A percentile compares a stretch with the other conserved stretches of the same genome.
Evolutionary conservation across 2,329 filamentous ascomycete species (phyloP).

Genomic region (Penicillium sp.): DNA sequence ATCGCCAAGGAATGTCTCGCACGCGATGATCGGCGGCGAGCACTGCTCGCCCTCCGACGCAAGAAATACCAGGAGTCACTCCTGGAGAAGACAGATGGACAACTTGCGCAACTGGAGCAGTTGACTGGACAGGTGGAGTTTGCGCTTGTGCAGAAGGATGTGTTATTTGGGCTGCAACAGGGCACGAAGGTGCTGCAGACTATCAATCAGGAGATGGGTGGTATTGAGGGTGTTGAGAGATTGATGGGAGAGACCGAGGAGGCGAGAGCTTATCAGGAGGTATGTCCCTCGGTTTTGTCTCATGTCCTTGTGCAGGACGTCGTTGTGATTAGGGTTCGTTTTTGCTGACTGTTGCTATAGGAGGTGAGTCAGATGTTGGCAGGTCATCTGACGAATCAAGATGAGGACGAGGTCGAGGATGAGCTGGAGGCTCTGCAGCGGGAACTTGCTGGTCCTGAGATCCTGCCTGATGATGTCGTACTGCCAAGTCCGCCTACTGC

Average conservation of each 20-base stretch:
- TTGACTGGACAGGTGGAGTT: constrained; percentile 90
- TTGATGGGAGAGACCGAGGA: constrained; percentile 90
- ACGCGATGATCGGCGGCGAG: constrained; percentile 73
- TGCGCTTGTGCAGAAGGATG: constrained; percentile 93
- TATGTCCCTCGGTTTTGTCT: constrained; percentile 39
- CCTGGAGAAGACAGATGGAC: constrained; percentile 82
- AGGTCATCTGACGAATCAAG: constrained; percentile 83
- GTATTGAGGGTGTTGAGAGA: constrained; percentile 89
- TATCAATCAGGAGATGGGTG: constrained; percentile 95
- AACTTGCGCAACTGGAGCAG: constrained; percentile 90
- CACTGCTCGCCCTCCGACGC: constrained; percentile 81
- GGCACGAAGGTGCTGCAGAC: constrained; percentile 84
- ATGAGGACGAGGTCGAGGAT: constrained; percentile 97
- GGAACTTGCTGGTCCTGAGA: constrained; percentile 49
- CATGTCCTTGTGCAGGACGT: neutral
- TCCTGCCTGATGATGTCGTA: constrained; percentile 41
- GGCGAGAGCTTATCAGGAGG: constrained; percentile 85
- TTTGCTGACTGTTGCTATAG: constrained; percentile 47
- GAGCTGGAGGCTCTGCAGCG: constrained; percentile 79
- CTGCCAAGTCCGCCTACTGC: constrained; percentile 24
- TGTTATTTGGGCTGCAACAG: constrained; percentile 87
- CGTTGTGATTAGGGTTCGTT: neutral
- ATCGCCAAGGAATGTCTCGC: constrained; percentile 81
- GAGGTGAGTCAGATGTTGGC: constrained; percentile 91
- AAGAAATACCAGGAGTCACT: constrained; percentile 97